Base-by-base conservation (phyloP, 495 filamentous ascomycete species). In the Daldinia bambusicola region DNA sequence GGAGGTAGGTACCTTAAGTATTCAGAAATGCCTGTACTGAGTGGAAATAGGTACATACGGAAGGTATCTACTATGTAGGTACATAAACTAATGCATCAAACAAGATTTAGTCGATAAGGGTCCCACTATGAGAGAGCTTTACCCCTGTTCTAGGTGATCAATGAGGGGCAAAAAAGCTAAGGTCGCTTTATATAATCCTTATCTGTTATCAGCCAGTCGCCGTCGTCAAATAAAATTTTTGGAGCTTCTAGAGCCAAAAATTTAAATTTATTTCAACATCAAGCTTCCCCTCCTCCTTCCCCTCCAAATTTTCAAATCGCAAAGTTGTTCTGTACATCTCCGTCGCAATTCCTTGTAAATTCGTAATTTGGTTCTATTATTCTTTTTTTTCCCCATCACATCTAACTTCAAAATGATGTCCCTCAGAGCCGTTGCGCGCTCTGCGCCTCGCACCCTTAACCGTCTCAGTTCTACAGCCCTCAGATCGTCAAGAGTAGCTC, bases 381-480 rank as follows among this genome's bases (percentile, higher is more conserved):
- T 36, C 34, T 36, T 6, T 6, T 6, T 6, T 26, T 26, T 26
- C 26, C 1, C 26, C 7, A 22, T 4, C 43, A 48, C 43, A 69
- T 34, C 51, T 20, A 14, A 38, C 45, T 37, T 37, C 85, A 91
- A 74, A 75, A 95, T 95, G 93, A 80, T 93, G 77, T 93, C 92
- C 57, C 82, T 95, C 51, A 89, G 92, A 78, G 82, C 86, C 64
- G 77, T 92, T 60, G 84, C 89, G 71, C 91, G 92, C 76, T 87
- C 91, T 18, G 86, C 90, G 72, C 92, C 92, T 70, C 88, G 92
- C 71, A 83, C 87, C 43, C 71, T 91, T 45, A 83, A 88, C 55
- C 89, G 91, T 75, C 82, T 89, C 67, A 81, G 87, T 66, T 80
- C 81, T 57, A 79, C 88, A 34, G 75, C 83, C 65, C 76, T 87